Base-by-base conservation (phyloP, 495 filamentous ascomycete species). In the Annulohypoxylon maeteangense region DNA sequence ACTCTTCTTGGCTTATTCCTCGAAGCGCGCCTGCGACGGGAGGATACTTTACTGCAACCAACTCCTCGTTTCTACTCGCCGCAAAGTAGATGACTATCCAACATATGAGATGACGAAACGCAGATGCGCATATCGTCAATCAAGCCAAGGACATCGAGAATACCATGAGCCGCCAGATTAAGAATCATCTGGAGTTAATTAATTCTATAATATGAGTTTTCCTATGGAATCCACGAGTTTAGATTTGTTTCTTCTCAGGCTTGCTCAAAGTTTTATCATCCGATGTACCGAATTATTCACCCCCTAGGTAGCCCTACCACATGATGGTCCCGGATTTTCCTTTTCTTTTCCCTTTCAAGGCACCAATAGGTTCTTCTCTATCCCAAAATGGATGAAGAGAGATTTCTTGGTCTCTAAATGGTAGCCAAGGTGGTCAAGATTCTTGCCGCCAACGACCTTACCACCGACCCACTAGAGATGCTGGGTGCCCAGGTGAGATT, bases 401-500 rank as follows among this genome's bases (percentile, higher is more conserved):
- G 50, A 31, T 23, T 7, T 60, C 18, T 44, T 27, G 45, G 54
- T 23, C 36, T 42, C 31, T 32, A 42, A 31, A 68, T 65, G 16
- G 59, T 4, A 34, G 29, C 59, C 47, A 51, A n/a, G 47, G 16
- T 59, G 65, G 55, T 36, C 64, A 51, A 29, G 11, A 32, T 65
- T 25, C 65, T 73, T 73, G 50, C 70, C 70, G 70, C 70, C 61
- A 53, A 40, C 48, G 56, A 62, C 65, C 70, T 57, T 23, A 45
- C 25, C 36, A 61, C 47, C 29, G 65, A 58, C 70, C 70, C 61
- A 62, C 61, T 57, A 36, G 31, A 40, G 22, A 11, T 68, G 60
- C 47, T 58, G 16, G 12, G 55, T n/a, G n/a, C n/a, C n/a, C n/a
- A n/a, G n/a, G n/a, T 65, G 25, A 73, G 70, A 73, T 73, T 73